Evolutionary conservation across 2,329 filamentous ascomycete species (phyloP), one percentile per base, ranked within the genome.

Genomic region (Ceratocystis variospora): DNA sequence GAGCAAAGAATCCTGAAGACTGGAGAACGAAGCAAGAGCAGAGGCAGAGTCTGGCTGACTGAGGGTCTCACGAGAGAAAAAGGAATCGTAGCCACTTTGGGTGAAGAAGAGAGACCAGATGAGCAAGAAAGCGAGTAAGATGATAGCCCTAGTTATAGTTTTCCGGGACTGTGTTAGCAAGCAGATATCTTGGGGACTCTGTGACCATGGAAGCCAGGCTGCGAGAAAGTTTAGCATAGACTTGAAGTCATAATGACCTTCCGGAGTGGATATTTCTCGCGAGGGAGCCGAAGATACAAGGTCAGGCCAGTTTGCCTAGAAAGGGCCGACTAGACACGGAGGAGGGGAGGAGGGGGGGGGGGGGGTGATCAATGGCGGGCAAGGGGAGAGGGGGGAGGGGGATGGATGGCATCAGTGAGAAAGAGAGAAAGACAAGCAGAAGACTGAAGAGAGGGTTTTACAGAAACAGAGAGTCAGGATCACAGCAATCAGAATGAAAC

Each of bases 321-420:
- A 66, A 61, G 66, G 66, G 66, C 66, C 66, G 66, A 68, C 63
- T 68, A 48, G 63, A 62, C 15, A 33, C 46, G 45, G 66, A 46
- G 63, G 61, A 46, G 48, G 31, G 31, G 25, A 15, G 45, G 31
- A 25, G 64, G n/a, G 31, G 41, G 64, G n/a, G 37, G 22, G 22
- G 48, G n/a, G 31, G 25, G 33, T 1, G 17, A 25, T 28, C 12
- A 48, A 22, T 50, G 10, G 28, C 8, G 31, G 8, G 55, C 7
- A n/a, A 37, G 25, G 33, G 5, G n/a, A n/a, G n/a, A n/a, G n/a
- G n/a, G n/a, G n/a, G n/a, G n/a, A n/a, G n/a, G 17, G 46, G n/a
- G 2, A 50, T n/a, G n/a, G n/a, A 31, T 12, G 8, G 25, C 15
- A 17, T 7, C 28, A 33, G 53, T 17, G 53, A 57, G 53, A 33